These are phyloP conservation scores for Nitzschia putrida DNA, from an alignment of 108 stramenopile genomes.

Conservation along the genomic window DNA sequence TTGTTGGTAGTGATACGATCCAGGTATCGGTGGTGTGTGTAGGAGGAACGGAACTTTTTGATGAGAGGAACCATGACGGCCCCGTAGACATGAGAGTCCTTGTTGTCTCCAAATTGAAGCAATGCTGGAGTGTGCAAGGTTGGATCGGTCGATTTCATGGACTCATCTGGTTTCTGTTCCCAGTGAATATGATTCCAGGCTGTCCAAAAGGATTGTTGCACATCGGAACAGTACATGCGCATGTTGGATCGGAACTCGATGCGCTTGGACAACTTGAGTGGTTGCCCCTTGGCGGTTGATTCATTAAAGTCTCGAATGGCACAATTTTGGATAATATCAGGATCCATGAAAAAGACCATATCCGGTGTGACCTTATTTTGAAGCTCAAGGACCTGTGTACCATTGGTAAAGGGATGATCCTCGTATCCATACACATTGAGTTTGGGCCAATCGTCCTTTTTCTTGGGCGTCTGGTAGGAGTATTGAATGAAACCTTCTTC, in stretches of 20 bases:
- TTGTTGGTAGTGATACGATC: slow-evolving; percentile 28
- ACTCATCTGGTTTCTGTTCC: slow-evolving; percentile 9
- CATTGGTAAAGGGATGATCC: slow-evolving; percentile 29
- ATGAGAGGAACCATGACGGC: slow-evolving; percentile 45
- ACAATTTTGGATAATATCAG: slow-evolving; percentile 40
- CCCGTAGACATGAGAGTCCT: slow-evolving; percentile 42
- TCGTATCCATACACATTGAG: slow-evolving; percentile 17
- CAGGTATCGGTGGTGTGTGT: slow-evolving; percentile 11
- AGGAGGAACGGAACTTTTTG: slow-evolving; percentile 58
- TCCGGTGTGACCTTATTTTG: slow-evolving; percentile 45
- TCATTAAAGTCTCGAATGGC: slow-evolving; percentile 30
- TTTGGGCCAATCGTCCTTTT: slow-evolving; percentile 17
- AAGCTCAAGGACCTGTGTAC: slow-evolving; percentile 18
- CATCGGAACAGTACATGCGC: slow-evolving; percentile 57
- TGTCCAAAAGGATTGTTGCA: slow-evolving; percentile 34
- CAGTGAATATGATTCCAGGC: slow-evolving; percentile 35
- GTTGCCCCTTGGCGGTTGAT: background rate
- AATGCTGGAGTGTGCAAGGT: slow-evolving; percentile 28
- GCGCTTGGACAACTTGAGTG: slow-evolving; percentile 15
- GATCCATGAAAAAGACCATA: slow-evolving; percentile 43
- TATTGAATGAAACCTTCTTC: slow-evolving; percentile 24
- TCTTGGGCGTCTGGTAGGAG: slow-evolving; percentile 6
- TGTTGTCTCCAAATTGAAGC: slow-evolving; percentile 58
- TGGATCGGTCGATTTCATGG: background rate
- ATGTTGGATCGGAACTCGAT: slow-evolving; percentile 47